Base-by-base conservation (phyloP, 208 protist species). In the Tetramitus jugosus region DNA sequence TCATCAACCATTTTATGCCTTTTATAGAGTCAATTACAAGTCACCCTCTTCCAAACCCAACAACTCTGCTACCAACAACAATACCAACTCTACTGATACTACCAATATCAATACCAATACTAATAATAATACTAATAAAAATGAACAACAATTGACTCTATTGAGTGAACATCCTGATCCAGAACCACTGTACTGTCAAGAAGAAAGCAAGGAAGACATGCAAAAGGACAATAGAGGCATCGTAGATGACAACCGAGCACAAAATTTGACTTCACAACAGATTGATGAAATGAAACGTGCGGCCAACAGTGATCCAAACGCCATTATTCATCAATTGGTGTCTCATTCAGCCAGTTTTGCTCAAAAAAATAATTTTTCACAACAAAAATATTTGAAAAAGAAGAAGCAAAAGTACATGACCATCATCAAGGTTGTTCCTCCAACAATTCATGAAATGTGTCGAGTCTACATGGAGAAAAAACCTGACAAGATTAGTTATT, bases 351-450 rank as follows among this genome's bases (percentile, higher is more conserved):
- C 46, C 33, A 53, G 42, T 23, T 74, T 74, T 37, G 2, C 20
- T 29, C 42, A 29, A 29, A 74, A 39, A 52, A 53, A 39, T 37
- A 20, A 74, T 29, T 74, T 74, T 23, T 74, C 67, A 10, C 67
- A 74, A 37, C 42, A 74, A 74, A 74, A 68, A 68, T 74, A 74
- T 8, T 23, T 74, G 3, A 74, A 74, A 37, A 74, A 23, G 37
- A 74, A 74, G 42, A 74, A 74, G 42, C 46, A 74, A 39, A 74
- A 74, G 37, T 74, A 74, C 37, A 20, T 71, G 3, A 71, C 14
- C 3, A 49, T 37, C 10, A 29, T 71, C 35, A 71, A 49, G 33
- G 39, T 71, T 33, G 35, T 45, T 71, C 39, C 43, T n/a, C 65
- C 65, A 52, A 35, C 65, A 2, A n/a, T 40, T 35, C 17, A 42